These are phyloP conservation scores for Xylariales sp. DNA, from an alignment of 2,329 filamentous ascomycete species.

Conservation along the genomic window DNA sequence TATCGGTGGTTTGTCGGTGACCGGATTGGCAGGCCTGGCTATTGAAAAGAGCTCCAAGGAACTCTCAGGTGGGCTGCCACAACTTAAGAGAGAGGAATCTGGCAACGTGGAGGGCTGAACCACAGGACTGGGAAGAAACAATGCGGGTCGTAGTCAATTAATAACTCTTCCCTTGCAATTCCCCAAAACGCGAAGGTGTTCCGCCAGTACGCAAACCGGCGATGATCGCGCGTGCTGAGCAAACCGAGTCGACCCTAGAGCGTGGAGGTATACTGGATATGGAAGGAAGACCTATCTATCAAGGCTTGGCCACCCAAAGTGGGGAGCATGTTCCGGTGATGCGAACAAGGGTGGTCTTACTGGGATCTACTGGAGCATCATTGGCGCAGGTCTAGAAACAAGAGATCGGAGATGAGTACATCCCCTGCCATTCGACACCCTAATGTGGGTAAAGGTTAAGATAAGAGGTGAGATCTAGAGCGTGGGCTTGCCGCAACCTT, in stretches of 20 bases:
- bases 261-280: conserved; percentile 24
- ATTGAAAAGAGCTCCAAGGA: too few species aligned
- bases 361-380: conserved; percentile 1
- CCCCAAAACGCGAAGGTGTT: conserved; percentile 1
- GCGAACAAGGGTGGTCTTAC: conserved; percentile 1
- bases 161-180: conserved; percentile 13
- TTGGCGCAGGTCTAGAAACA: conserved; percentile 3
- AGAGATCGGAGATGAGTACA: conserved; percentile 4
- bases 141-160: conserved; percentile 13
- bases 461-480: too few species aligned
- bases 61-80: too few species aligned
- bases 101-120: conserved; percentile 4
- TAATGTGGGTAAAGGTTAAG: background rate
- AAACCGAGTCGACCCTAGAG: conserved; percentile 19
- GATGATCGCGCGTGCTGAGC: conserved; percentile 23
- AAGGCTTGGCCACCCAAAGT: conserved; percentile 9
- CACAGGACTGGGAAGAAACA: conserved; percentile 2
- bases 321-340: conserved; percentile 5
- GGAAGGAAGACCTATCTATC: conserved; percentile 26
- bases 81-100: too few species aligned
- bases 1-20: too few species aligned
- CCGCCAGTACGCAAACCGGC: conserved; percentile 15
- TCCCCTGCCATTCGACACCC: conserved; percentile 3
- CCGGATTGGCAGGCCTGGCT: too few species aligned
- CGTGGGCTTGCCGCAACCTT: too few species aligned